Evolutionary conservation across 169 alveolate genomes (phyloP).

Genomic region (Besnoitia besnoiti): DNA sequence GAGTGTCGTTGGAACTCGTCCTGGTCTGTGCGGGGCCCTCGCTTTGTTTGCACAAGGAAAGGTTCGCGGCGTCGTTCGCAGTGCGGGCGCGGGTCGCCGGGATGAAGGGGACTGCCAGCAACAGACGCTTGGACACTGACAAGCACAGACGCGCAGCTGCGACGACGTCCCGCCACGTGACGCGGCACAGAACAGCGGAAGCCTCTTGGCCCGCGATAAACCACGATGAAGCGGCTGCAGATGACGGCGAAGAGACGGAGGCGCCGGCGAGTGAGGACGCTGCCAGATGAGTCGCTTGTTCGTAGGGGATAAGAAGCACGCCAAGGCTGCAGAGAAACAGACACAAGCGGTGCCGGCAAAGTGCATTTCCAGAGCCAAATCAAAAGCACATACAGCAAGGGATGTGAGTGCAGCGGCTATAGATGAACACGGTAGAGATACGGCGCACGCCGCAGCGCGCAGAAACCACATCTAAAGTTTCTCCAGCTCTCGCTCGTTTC

Average conservation of each 20-base stretch:
- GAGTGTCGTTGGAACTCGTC: no score
- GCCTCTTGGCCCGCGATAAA: background rate
- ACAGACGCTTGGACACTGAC: background rate
- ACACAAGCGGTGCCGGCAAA: background rate
- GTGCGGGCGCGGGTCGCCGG: no score
- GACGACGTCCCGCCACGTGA: slow-evolving; percentile 15
- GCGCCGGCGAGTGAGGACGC: background rate
- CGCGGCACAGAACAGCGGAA: background rate
- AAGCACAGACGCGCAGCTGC: background rate
- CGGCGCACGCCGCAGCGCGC: background rate
- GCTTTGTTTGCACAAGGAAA: no score
- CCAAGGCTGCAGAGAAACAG: background rate
- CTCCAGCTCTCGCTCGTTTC: background rate
- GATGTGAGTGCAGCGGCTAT: no score
- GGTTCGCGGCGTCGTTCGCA: no score
- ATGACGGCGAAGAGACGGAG: background rate
- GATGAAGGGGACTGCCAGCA: background rate
- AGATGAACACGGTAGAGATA: background rate
- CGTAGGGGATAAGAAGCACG: no score
- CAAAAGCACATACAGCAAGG: background rate
- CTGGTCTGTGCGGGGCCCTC: no score
- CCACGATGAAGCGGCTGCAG: background rate
- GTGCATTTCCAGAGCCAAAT: background rate
- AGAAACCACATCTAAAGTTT: background rate
- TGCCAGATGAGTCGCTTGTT: no score